These are phyloP conservation scores for Lentinula lateritia DNA, from an alignment of 768 basidiomycete genomes.

Conservation along the genomic window DNA sequence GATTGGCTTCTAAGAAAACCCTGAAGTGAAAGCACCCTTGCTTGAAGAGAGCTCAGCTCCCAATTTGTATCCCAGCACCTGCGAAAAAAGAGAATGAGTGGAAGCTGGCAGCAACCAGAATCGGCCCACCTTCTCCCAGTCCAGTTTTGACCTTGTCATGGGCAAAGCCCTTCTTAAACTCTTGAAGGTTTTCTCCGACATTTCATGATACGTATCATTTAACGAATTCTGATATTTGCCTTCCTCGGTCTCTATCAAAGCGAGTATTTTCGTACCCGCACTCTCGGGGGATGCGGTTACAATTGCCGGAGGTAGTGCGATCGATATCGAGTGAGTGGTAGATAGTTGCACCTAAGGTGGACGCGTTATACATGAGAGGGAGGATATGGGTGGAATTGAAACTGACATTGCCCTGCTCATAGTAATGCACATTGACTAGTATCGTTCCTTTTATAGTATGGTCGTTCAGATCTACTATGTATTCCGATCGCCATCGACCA, in stretches of 20 bases:
- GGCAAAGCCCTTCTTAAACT: conserved; percentile 86
- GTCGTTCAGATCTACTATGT: conserved; percentile 62
- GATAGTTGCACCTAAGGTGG: conserved; percentile 77
- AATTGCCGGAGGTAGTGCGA: conserved; percentile 58
- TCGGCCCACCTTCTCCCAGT: conserved; percentile 82
- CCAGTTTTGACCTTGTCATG: conserved; percentile 87
- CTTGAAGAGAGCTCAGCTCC: conserved; percentile 71
- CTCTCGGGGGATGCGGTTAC: conserved; percentile 42
- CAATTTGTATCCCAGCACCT: conserved; percentile 62
- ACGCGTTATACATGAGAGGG: neutral
- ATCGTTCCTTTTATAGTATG: conserved; percentile 67
- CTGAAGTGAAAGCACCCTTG: conserved; percentile 43
- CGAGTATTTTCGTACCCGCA: conserved; percentile 68
- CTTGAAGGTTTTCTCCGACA: conserved; percentile 94
- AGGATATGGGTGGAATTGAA: neutral
- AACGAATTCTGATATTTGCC: conserved; percentile 73
- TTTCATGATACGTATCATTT: conserved; percentile 78
- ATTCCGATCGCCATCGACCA: conserved; percentile 91
- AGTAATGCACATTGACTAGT: conserved; percentile 88
- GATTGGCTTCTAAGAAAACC: conserved; percentile 15
- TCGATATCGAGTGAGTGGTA: conserved; percentile 62
- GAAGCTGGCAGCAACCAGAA: neutral
- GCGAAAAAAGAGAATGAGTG: neutral
- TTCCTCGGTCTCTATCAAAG: conserved; percentile 78
- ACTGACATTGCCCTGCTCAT: conserved; percentile 91